A percentile compares a stretch with the other conserved stretches of the same genome.
phyloP scores from a whole-genome alignment of 768 basidiomycete genomes.

The Tricholoma hemisulphureum region DNA sequence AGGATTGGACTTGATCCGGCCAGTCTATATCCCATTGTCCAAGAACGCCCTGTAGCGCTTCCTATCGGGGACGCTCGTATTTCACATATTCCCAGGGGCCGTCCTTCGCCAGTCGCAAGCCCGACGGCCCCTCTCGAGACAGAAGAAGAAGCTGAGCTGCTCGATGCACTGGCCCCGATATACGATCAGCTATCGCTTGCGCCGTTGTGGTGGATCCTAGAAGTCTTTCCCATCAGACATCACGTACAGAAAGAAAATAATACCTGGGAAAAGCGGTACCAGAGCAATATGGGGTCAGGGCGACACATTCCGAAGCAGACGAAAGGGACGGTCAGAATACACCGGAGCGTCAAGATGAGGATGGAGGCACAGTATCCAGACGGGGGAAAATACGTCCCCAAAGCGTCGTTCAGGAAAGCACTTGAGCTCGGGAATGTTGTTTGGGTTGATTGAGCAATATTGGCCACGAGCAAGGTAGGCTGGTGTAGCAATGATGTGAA shows the following conservation, averaged over 20 bases:
- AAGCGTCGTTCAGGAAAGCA: conserved; percentile 27
- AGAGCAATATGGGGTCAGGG: conserved; percentile 28
- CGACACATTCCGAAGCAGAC: conserved; percentile 29
- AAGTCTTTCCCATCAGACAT: conserved; percentile 23
- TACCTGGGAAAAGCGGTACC: conserved; percentile 7
- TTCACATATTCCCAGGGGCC: conserved; percentile 31
- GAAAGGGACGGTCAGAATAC: conserved; percentile 24
- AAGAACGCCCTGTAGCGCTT: conserved; percentile 41
- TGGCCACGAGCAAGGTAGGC: no score
- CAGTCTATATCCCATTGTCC: conserved; percentile 36
- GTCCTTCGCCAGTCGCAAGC: background rate
- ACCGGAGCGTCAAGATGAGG: conserved; percentile 36
- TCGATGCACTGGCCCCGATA: conserved; percentile 42
- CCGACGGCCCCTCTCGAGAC: conserved; percentile 10
- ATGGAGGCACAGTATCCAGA: conserved; percentile 34
- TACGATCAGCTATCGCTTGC: conserved; percentile 50
- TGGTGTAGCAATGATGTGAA: no score
- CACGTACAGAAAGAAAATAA: conserved; percentile 16
- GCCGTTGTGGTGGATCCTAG: conserved; percentile 45
- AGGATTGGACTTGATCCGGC: conserved; percentile 28
- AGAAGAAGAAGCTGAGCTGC: conserved; percentile 51
- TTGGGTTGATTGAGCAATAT: conserved; percentile 30
- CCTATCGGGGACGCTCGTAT: conserved; percentile 17
- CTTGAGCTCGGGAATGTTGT: conserved; percentile 21
- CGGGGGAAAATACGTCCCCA: conserved; percentile 30